Base-by-base conservation (phyloP, 2,329 filamentous ascomycete genomes). In the Pseudocercospora vitis region DNA sequence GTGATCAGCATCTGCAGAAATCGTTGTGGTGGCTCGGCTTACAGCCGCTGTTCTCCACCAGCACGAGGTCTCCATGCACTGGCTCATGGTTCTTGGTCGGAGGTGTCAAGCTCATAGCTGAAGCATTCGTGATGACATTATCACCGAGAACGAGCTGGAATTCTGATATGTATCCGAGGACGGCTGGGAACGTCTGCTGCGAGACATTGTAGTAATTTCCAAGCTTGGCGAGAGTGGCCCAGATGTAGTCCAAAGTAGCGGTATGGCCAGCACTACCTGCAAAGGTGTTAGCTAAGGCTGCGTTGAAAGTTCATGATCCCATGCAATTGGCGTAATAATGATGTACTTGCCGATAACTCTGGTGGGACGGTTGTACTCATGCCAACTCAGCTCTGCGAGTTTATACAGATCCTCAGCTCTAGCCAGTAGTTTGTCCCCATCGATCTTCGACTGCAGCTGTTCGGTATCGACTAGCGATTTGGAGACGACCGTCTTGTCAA, bases 351-450 rank as follows among this genome's bases (percentile, higher is more conserved):
- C 85, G 59, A 89, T 88, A 18, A 88, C 85, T 49, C 86, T 79
- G 1, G 86, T 89, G 1, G 86, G 86, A 62, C 85, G 85, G 56
- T 81, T 80, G 65, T 83, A 87, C 58, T 87, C 82, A 1, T 78
- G 73, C 56, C 80, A 72, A 8, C 79, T 78, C 48, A 78, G 73
- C 68, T 84, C 75, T 0, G 86, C 85, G 51, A 88, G 80, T 48
- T 79, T 73, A 62, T 80, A 88, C 7, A 89, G 78, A 33, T 81
- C 69, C 62, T 84, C 74, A 3, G 86, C 82, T 16, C 84, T 81
- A 4, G 74, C 69, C 35, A 85, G 70, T 5, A 89, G 79, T 19
- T 78, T 81, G 14, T 80, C 72, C 33, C 72, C 69, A 14, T 72
- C 75, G 70, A 89, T 85, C 55, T 73, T 73, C 12, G 71, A 72